Base-by-base conservation (phyloP, 352 stramenopile genomes). In the Globisporangium spinosum region DNA sequence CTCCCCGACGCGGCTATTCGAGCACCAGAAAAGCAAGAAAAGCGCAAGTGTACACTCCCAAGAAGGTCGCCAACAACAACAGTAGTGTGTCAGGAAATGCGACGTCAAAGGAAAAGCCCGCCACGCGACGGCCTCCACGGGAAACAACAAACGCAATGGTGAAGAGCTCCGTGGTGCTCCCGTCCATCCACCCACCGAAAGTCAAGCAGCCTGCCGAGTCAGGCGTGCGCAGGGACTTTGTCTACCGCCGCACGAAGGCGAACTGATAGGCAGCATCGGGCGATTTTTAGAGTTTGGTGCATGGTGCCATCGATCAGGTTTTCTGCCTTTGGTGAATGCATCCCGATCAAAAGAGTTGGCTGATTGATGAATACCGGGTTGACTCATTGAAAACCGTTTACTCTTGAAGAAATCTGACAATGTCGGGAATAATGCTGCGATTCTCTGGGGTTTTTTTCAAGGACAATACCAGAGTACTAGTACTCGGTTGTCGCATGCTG, bases 111-210 rank as follows among this genome's bases (percentile, higher is more conserved):
- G 43, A 35, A 9, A 53, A 40, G 27, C 13, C 54, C 0, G 6
- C 27, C 0, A 13, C 25, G 1, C 25, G 40, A 17, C 54, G 64
- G 13, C 20, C 40, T 0, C 40, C 64, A 3, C 63, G 47, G 35
- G 64, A 69, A 15, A 23, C 2, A 2, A 34, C 9, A 32, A 32
- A 32, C 29, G 0, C 29, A 32, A 32, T 4, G 29, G 7, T 32
- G 20, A 62, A 65, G 57, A 59, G 6, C 23, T 47, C 35, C 8
- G 25, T 45, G 5, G 7, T 49, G 35, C 51, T 70, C 3, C 65
- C 65, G 12, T 34, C 58, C 34, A 70, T 70, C 32, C 25, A 51
- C 23, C 45, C 32, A 10, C 20, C 65, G 3, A 45, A 60, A 47
- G 23, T 6, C 17, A 54, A 13, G 29, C 58, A 51, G 7, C 2